Evolutionary conservation across 345 rosid species (phyloP), one percentile per base, ranked within the genome.

Genomic region (Murraya paniculata): DNA sequence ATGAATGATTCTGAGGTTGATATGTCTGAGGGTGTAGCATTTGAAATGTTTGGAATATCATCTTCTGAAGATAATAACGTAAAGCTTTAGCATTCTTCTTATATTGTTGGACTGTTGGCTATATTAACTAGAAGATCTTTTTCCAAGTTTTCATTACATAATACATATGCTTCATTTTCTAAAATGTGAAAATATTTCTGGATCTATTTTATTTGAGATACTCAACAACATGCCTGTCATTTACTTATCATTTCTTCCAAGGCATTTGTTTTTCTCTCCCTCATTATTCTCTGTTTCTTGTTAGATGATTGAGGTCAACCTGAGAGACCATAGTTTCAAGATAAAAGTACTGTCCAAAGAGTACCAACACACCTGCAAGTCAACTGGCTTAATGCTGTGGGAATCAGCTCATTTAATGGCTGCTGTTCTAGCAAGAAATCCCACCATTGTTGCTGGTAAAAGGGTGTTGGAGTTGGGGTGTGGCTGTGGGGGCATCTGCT

Each of bases 361-460:
- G 78, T 86, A 91, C 80, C 97, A 95, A 84, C 98, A 93, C 77
- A 92, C 96, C 19, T 93, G 93, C 84, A 95, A 88, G 84, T 93
- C 94, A 31, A 95, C 97, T 14, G 99, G 99, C 64, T 76, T 95
- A 82, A 95, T 95, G 96, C 88, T 95, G 8, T 94, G 98, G 98
- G 98, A 94, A 85, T 94, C 98, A 38, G 98, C 98, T 86, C 86
- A 83, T 70, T 78, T 92, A 81, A 91, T 92, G 96, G 90, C 96
- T 79, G 86, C 85, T 68, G 81, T 95, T 80, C 89, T 95, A 14
- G 96, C 87, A 31, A 84, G 86, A 85, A 95, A 92, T 82, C 96
- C 90, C 33, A 78, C 73, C 77, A 92, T 95, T 58, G 93, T 95
- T 28, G 83, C 88, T 3, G 91, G 92, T 28, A 92, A 88, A 82